These are phyloP conservation scores for Allium sativum DNA, from an alignment of 106 monocot species.

Conservation along the genomic window DNA sequence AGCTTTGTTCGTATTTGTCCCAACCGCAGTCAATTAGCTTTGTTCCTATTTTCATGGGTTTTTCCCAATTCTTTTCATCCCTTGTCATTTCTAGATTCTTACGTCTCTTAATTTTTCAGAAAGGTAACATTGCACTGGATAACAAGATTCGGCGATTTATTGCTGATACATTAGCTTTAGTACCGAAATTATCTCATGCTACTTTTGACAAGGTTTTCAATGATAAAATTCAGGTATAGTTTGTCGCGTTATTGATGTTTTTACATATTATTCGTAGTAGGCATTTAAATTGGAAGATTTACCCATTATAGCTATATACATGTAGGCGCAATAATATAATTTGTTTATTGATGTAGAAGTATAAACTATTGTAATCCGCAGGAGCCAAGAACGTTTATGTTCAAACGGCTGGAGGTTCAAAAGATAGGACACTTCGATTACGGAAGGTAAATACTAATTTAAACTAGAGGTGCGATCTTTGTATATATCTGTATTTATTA, in stretches of 20 bases:
- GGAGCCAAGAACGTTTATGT: slow-evolving; percentile 19
- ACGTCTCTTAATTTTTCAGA: slow-evolving; percentile 21
- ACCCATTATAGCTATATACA: too few relatives aligned
- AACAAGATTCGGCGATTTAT: slow-evolving; percentile 76
- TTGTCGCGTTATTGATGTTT: too few relatives aligned
- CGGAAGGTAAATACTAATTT: slow-evolving; percentile 48
- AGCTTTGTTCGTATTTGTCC: too few relatives aligned
- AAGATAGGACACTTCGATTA: slow-evolving; percentile 69
- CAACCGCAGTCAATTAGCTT: too few relatives aligned
- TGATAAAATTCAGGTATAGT: slow-evolving; percentile 71
- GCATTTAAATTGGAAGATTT: too few relatives aligned
- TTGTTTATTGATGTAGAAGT: too few relatives aligned
- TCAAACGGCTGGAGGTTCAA: slow-evolving; percentile 66
- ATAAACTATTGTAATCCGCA: slow-evolving; percentile 8
- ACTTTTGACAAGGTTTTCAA: slow-evolving; percentile 90
- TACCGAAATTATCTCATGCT: slow-evolving; percentile 61
- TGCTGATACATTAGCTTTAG: slow-evolving; percentile 47
- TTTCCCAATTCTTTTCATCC: neutral
- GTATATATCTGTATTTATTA: too few relatives aligned
- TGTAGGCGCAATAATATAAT: too few relatives aligned
- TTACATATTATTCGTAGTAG: too few relatives aligned
- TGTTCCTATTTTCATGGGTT: neutral
- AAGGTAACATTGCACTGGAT: slow-evolving; percentile 55
- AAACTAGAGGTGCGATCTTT: too few relatives aligned
- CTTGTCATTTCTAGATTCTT: neutral